These are phyloP conservation scores for Rhododendron molle DNA, from an alignment of 148 eudicot genomes.

Conservation along the genomic window DNA sequence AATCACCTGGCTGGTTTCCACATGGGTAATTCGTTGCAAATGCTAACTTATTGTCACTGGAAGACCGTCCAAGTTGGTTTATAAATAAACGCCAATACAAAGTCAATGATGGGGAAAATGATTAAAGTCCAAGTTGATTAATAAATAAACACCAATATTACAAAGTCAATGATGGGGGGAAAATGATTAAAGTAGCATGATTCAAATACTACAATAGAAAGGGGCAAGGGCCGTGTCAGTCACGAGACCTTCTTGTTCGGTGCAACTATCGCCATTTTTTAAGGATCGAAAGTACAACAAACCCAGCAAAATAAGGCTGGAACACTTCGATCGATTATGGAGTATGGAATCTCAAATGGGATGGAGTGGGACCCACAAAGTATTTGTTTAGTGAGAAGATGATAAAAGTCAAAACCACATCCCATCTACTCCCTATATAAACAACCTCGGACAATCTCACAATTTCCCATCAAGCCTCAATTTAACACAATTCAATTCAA, in stretches of 20 bases:
- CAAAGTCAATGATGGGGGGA: too few species aligned
- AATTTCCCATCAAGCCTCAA: slow-evolving; percentile 17
- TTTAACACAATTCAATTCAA: slow-evolving; percentile 2
- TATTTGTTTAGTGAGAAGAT: slow-evolving; percentile 26
- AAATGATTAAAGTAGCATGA: too few species aligned
- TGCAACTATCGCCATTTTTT: neutral
- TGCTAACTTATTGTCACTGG: too few species aligned
- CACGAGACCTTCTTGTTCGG: slow-evolving; percentile 42
- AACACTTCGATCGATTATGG: neutral
- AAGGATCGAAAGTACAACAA: neutral
- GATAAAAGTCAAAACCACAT: slow-evolving; percentile 16
- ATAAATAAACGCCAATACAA: too few species aligned
- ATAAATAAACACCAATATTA: too few species aligned
- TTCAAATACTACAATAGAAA: slow-evolving; percentile 17
- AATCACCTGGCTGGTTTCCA: too few species aligned
- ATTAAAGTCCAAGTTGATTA: too few species aligned
- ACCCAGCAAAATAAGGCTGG: neutral
- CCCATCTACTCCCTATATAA: slow-evolving; percentile 10
- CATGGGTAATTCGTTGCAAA: too few species aligned
- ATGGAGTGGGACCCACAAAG: too few species aligned
- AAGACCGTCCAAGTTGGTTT: too few species aligned
- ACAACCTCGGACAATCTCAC: slow-evolving; percentile 5
- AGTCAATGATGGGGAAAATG: too few species aligned
- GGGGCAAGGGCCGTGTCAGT: slow-evolving; percentile 15
- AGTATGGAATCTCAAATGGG: too few species aligned